Base-by-base conservation (phyloP, 1,139 yeast genomes). In the Pichia sp. region DNA sequence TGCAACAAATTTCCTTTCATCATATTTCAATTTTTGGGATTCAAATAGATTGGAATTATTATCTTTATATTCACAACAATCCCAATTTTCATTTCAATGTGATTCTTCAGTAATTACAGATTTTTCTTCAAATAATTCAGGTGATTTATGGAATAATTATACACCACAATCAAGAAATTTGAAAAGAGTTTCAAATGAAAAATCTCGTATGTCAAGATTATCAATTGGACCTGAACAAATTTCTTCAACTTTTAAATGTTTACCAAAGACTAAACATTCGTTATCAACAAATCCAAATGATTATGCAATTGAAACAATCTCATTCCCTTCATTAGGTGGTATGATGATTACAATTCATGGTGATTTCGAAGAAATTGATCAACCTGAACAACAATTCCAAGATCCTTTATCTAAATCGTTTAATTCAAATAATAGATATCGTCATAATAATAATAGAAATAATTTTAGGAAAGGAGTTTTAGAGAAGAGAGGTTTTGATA, bases 301-400 rank as follows among this genome's bases (percentile, higher is more conserved):
- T 38, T 89, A 80, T 56, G 74, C 94, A 34, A 74, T 89, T 64
- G 96, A 93, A 57, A 72, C 85, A 2, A 80, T 84, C 69, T 71
- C 84, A 23, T 76, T 69, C 47, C 79, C 86, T 5, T 79, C 75
- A 38, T 74, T 88, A 34, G 74, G 78, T 41, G 96, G 95, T 7
- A 77, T 91, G 51, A 68, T 83, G 56, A 74, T 89, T 31, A 69
- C 78, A 2, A 64, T 89, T 18, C 98, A 91, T 62, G 99, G 99
- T 3, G 79, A 76, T 42, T 89, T 77, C 58, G 79, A 75, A 40
- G 97, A 91, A 61, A 59, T 62, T 36, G 79, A 59, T 10, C 63
- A 46, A 56, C 34, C 53, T 22, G 44, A 42, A 22, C 49, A 48
- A 41, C 49, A 43, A 39, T 38, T 44, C 32, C 39, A 46, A 30